A percentile compares a stretch with the other conserved stretches of the same genome.
These are phyloP conservation scores for Pyrenochaeta sp. DNA, from an alignment of 2,329 filamentous ascomycete genomes.

Conservation along the genomic window DNA sequence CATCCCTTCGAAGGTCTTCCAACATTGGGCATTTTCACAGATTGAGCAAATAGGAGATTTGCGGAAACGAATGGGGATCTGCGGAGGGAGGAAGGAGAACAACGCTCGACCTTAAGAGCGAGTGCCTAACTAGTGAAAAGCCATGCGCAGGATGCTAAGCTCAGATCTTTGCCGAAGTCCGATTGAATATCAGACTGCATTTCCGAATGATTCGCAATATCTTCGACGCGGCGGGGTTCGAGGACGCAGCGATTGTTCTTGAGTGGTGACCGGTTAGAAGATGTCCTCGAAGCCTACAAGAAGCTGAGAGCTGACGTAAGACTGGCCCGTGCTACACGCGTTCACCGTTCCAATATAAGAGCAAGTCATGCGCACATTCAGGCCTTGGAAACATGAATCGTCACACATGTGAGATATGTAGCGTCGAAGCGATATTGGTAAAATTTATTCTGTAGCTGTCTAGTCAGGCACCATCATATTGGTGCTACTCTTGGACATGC, in stretches of 20 bases:
- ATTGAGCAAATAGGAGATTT: background rate
- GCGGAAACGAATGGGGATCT: background rate
- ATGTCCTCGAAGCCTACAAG: background rate
- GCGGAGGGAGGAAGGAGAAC: too few relatives aligned
- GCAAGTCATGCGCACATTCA: background rate
- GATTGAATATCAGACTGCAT: background rate
- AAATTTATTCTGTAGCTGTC: too few relatives aligned
- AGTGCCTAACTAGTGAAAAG: background rate
- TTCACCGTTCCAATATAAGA: background rate
- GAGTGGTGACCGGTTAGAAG: background rate
- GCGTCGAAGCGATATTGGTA: too few relatives aligned
- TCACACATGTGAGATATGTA: background rate
- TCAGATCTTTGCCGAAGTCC: background rate
- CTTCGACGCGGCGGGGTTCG: background rate
- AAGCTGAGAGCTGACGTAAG: slow-evolving; percentile 1
- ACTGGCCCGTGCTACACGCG: background rate
- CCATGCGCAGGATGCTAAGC: background rate
- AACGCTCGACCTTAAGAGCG: background rate
- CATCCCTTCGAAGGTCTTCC: slow-evolving; percentile 44
- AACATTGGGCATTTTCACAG: slow-evolving; percentile 36
- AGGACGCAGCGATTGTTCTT: background rate
- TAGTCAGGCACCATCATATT: too few relatives aligned
- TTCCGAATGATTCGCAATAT: background rate
- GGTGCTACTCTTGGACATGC: too few relatives aligned
- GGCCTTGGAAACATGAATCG: background rate